Conservation (phyloP, 2,329 filamentous ascomycete genomes). For the Trichothecium sympodiale region DNA sequence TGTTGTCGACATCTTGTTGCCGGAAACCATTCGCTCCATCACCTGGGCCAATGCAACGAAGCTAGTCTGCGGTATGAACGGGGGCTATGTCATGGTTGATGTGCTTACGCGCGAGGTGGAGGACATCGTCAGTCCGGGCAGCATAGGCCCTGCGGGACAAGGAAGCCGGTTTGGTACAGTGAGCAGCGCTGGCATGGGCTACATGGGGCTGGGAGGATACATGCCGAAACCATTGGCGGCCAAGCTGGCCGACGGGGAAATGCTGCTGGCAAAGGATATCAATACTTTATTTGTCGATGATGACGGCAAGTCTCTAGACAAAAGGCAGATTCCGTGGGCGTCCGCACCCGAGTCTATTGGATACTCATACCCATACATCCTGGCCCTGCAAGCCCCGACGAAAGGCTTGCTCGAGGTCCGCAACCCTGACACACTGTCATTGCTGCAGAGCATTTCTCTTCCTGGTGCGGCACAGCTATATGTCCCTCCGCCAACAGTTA, state of each 20-base stretch:
- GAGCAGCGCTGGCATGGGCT: conserved; percentile 81
- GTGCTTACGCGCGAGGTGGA: conserved; percentile 61
- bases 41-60: conserved; percentile 86
- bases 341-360: conserved; percentile 81
- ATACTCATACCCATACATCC: conserved; percentile 92
- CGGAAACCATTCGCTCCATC: conserved; percentile 76
- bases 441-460: conserved; percentile 75
- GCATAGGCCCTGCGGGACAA: conserved; percentile 52
- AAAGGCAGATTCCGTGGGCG: conserved; percentile 86
- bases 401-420: conserved; percentile 83
- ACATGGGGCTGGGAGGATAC: conserved; percentile 88
- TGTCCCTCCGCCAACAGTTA: conserved; percentile 85
- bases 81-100: conserved; percentile 83
- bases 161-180: conserved; percentile 72
- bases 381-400: conserved; percentile 71
- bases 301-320: conserved; percentile 69
- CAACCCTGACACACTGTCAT: conserved; percentile 82
- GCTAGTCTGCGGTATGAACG: conserved; percentile 81
- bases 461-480: conserved; percentile 77
- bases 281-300: conserved; percentile 87
- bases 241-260: conserved; percentile 68
- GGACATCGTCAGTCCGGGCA: conserved; percentile 70
- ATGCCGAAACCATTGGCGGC: conserved; percentile 84
- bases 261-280: conserved; percentile 94
- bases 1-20: conserved; percentile 63